Base-by-base conservation (phyloP, 495 filamentous ascomycete species). In the Daldinia caldariorum region DNA sequence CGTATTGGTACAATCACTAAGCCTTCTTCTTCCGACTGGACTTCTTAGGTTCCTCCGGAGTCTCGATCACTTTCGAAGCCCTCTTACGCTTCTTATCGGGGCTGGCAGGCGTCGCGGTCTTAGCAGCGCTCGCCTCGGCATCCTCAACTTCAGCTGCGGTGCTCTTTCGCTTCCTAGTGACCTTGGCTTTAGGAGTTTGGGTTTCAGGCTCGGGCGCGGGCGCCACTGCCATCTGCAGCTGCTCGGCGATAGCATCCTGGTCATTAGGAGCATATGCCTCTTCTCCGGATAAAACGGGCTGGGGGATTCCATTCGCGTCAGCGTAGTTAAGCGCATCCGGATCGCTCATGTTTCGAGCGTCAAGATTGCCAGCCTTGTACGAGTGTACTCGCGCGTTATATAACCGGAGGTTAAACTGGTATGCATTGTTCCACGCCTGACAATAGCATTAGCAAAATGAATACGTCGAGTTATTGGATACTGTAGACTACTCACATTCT, bases 341-440 rank as follows among this genome's bases (percentile, higher is more conserved):
- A 32, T 89, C 86, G 1, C 78, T 82, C 81, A 91, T 86, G 67
- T 85, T 83, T 71, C 87, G 87, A 61, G 89, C 89, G 34, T 89
- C 82, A 3, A 79, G 78, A 66, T 92, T 90, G 56, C 85, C 84
- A 50, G 81, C 78, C 83, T 92, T 92, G 83, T 94, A 94, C 2
- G 88, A 89, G 70, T 89, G 86, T 66, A 91, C 85, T 58, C 89
- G 87, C 12, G 86, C 86, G 71, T 90, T 88, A 82, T 94, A 94
- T 31, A 88, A 79, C 16, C 88, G 88, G 50, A 92, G 87, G 74
- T 94, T 94, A 79, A 91, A 87, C 66, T 86, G 84, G 75, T 94
- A 94, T 18, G 89, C 83, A 45, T 88, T 82, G 78, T 91, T 90
- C 90, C 90, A 94, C 69, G 88, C 79, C 89, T 91, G 59, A 10